A percentile compares a stretch with the other conserved stretches of the same genome.
Conservation (phyloP, 108 stramenopile genomes). For the Mediolabrus comicus region DNA sequence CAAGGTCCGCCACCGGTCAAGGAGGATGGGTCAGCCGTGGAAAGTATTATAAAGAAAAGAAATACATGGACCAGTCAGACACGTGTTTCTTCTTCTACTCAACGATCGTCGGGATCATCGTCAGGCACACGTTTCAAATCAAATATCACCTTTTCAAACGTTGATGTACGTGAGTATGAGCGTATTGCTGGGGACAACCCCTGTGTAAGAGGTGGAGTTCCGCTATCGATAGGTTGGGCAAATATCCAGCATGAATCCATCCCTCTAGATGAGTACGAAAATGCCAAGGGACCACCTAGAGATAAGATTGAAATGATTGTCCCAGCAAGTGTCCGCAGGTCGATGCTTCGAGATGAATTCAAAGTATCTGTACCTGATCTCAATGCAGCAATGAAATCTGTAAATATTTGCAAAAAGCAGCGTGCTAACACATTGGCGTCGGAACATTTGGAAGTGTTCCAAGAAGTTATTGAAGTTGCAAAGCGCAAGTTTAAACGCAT, state of each 20-base stretch:
- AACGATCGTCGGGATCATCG: neutral
- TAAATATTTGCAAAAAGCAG: slow-evolving; percentile 27
- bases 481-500: slow-evolving; percentile 34
- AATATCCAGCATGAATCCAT: slow-evolving; percentile 25
- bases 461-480: slow-evolving; percentile 24
- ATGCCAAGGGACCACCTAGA: slow-evolving; percentile 35
- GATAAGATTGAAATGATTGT: slow-evolving; percentile 47
- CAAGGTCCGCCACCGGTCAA: slow-evolving; percentile 21
- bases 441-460: slow-evolving; percentile 25
- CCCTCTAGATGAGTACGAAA: slow-evolving; percentile 31
- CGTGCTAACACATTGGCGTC: slow-evolving; percentile 26
- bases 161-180: slow-evolving; percentile 44
- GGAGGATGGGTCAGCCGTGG: slow-evolving; percentile 15
- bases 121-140: neutral
- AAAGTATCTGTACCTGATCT: slow-evolving; percentile 15
- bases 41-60: slow-evolving; percentile 18
- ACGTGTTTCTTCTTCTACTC: neutral
- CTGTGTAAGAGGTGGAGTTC: slow-evolving; percentile 39
- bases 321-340: slow-evolving; percentile 22
- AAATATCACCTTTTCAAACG: slow-evolving; percentile 12
- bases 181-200: slow-evolving; percentile 50
- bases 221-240: slow-evolving; percentile 45
- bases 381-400: slow-evolving; percentile 29
- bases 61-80: neutral
- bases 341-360: slow-evolving; percentile 39